Evolutionary conservation across 2,329 filamentous ascomycete genomes (phyloP).

Genomic region (Colletotrichum tropicale): DNA sequence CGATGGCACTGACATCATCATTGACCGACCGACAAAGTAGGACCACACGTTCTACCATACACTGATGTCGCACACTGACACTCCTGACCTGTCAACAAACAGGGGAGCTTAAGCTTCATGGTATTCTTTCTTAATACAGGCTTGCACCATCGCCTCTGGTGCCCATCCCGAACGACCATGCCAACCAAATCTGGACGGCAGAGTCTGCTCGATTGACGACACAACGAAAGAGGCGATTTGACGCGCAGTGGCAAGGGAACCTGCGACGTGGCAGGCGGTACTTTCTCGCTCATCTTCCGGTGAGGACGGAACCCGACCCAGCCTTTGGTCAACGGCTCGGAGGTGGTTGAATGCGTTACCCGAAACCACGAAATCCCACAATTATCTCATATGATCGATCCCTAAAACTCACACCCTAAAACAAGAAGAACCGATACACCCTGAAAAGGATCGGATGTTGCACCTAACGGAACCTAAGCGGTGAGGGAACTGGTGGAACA

Average conservation of each 20-base stretch:
- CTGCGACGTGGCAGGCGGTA: not conserved
- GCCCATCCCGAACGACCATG: not conserved
- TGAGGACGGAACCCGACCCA: too few species aligned
- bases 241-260: not conserved
- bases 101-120: not conserved
- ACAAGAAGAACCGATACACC: not conserved
- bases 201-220: not conserved
- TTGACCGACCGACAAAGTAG: not conserved
- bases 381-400: not conserved
- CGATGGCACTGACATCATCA: not conserved
- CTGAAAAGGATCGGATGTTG: not conserved
- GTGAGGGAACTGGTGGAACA: not conserved
- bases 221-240: not conserved
- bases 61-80: not conserved
- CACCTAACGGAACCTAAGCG: not conserved
- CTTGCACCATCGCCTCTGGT: not conserved
- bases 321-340: too few species aligned
- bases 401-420: not conserved
- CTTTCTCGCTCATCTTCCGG: not conserved
- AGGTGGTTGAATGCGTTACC: not conserved
- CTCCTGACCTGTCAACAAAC: not conserved
- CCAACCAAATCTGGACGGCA: not conserved
- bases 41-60: not conserved
- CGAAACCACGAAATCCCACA: not conserved
- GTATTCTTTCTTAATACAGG: accelerated